These are phyloP conservation scores for Neurospora tetrasperma DNA, from an alignment of 495 filamentous ascomycete species.

Conservation along the genomic window DNA sequence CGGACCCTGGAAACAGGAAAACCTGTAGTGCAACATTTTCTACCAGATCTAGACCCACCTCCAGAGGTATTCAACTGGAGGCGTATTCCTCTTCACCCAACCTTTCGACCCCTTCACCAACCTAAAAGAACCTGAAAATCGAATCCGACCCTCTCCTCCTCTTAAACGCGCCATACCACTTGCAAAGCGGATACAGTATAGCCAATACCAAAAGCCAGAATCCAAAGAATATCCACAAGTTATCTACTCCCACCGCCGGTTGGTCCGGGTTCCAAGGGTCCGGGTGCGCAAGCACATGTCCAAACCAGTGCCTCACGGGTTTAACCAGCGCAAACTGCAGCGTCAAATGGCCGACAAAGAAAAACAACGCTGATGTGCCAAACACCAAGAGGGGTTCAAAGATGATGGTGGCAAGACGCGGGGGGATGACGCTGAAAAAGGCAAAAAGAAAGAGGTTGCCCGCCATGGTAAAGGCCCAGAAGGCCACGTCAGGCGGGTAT, in stretches of 20 bases:
- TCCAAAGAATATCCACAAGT: conserved; percentile 15
- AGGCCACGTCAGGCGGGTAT: conserved; percentile 28
- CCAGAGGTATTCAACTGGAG: background rate
- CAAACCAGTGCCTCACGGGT: conserved; percentile 2
- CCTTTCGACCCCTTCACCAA: background rate
- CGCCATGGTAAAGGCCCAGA: conserved; percentile 23
- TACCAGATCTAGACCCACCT: background rate
- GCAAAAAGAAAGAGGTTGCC: conserved; percentile 23
- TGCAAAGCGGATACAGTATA: conserved; percentile 20
- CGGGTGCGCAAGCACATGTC: conserved; percentile 1
- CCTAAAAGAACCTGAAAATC: conserved; percentile 27
- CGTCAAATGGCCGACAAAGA: conserved; percentile 20
- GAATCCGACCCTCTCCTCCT: conserved; percentile 18
- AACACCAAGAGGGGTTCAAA: conserved; percentile 19
- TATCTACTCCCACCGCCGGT: conserved; percentile 12
- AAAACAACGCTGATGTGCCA: conserved; percentile 28
- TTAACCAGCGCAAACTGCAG: conserved; percentile 10
- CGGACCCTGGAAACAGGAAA: background rate
- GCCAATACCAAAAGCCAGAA: conserved; percentile 9
- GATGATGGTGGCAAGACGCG: conserved; percentile 5
- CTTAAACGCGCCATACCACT: conserved; percentile 23
- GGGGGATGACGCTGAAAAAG: conserved; percentile 16
- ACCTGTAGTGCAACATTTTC: background rate
- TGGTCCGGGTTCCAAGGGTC: conserved; percentile 2
- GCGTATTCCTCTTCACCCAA: background rate